These are phyloP conservation scores for Calocybe gambosa DNA, from an alignment of 1,284 basidiomycete species.

Conservation along the genomic window DNA sequence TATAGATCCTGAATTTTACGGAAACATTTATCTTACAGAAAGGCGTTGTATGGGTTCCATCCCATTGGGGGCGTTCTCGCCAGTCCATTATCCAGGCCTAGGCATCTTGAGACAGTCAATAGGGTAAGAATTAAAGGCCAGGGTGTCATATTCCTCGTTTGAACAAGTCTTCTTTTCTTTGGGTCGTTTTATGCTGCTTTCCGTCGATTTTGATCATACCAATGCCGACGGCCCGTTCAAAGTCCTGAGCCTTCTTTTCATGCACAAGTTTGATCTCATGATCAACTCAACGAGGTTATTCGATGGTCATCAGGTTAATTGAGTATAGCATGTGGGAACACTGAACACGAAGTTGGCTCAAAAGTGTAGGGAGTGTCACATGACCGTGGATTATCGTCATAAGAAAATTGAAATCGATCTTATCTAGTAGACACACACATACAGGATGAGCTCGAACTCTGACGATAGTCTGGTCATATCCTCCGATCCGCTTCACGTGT, in stretches of 20 bases:
- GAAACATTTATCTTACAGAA: conserved; percentile 25
- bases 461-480: conserved; percentile 32
- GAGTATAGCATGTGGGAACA: too few species aligned
- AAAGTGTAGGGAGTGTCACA: too few species aligned
- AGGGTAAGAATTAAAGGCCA: conserved; percentile 7
- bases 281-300: not conserved
- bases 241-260: conserved; percentile 2
- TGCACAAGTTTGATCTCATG: conserved; percentile 3
- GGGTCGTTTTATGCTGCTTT: not conserved
- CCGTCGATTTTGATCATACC: not conserved
- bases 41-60: conserved; percentile 44
- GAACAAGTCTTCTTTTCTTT: not conserved
- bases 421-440: too few species aligned
- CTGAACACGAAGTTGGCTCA: too few species aligned
- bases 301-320: not conserved
- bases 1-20: not conserved
- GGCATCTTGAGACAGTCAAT: conserved; percentile 11
- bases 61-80: conserved; percentile 39
- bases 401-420: too few species aligned
- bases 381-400: too few species aligned
- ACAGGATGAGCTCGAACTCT: not conserved
- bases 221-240: conserved; percentile 11
- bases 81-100: conserved; percentile 35
- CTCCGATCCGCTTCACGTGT: conserved; percentile 45
- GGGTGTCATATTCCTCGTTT: not conserved